Percentiles rank a stretch among this genome's conserved stretches.
Evolutionary conservation across 305 asterid species (phyloP).

Genomic region (Salvia sclarea): DNA sequence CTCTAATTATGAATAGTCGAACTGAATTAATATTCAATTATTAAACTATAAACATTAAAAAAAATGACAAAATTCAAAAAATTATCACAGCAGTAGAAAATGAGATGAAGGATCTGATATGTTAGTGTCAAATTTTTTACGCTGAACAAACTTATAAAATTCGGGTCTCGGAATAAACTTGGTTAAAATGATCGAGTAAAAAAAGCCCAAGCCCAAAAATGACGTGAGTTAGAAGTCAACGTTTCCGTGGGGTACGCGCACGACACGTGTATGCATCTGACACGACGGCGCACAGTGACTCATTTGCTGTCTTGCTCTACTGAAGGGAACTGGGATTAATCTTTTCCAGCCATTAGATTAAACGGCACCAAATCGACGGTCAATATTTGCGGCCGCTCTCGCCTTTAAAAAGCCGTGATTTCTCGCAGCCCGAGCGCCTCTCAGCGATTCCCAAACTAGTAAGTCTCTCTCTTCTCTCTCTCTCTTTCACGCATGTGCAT

Average conservation of each 20-base stretch:
- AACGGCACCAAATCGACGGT: slow-evolving; percentile 44
- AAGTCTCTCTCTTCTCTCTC: slow-evolving; percentile 42
- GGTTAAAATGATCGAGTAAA: too few species aligned
- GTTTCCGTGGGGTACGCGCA: not conserved
- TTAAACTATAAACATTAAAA: too few species aligned
- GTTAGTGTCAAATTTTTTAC: too few species aligned
- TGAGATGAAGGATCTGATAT: too few species aligned
- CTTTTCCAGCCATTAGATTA: slow-evolving; percentile 34
- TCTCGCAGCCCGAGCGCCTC: slow-evolving; percentile 35
- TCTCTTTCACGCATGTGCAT: slow-evolving; percentile 9
- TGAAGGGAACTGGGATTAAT: slow-evolving; percentile 1
- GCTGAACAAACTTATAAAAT: too few species aligned
- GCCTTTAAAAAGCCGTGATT: slow-evolving; percentile 37
- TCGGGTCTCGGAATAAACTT: too few species aligned
- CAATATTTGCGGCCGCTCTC: slow-evolving; percentile 20
- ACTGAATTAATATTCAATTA: too few species aligned
- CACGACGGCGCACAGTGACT: slow-evolving; percentile 22
- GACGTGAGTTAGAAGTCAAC: slow-evolving; percentile 18
- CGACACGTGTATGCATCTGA: slow-evolving; percentile 19
- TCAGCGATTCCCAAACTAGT: slow-evolving; percentile 43
- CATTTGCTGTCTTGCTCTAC: slow-evolving; percentile 2
- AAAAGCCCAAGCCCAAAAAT: too few species aligned
- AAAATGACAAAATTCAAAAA: too few species aligned
- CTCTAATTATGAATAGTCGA: too few species aligned
- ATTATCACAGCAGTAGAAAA: too few species aligned